phyloP scores from a whole-genome alignment of 768 basidiomycete species.

The Megacollybia marginata region DNA sequence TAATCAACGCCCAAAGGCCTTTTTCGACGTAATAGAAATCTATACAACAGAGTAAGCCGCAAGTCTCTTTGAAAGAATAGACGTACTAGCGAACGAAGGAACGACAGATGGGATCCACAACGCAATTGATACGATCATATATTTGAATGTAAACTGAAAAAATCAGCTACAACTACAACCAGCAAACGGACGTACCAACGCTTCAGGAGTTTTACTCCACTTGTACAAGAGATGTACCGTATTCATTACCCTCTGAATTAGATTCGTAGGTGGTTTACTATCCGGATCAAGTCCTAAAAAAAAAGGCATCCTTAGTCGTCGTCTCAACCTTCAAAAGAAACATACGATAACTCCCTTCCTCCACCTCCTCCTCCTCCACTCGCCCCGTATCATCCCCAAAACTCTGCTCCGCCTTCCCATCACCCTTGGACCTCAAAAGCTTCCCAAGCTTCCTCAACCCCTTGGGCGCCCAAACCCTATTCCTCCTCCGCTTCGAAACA shows the following conservation, averaged over 20 bases:
- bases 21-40: slow-evolving; percentile 37
- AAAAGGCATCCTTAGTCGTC: not conserved
- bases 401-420: slow-evolving; percentile 18
- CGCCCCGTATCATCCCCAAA: slow-evolving; percentile 15
- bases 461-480: slow-evolving; percentile 44
- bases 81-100: slow-evolving; percentile 32
- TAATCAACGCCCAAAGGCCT: slow-evolving; percentile 51
- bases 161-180: not conserved
- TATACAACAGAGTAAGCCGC: slow-evolving; percentile 4
- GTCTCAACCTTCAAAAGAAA: not conserved
- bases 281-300: slow-evolving; percentile 36
- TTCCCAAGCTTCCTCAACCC: slow-evolving; percentile 22
- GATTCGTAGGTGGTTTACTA: slow-evolving; percentile 37
- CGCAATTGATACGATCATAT: slow-evolving; percentile 37
- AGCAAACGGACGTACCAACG: slow-evolving; percentile 19
- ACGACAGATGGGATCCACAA: slow-evolving; percentile 46
- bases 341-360: slow-evolving; percentile 8
- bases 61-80: not conserved
- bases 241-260: slow-evolving; percentile 30
- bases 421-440: slow-evolving; percentile 8
- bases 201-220: slow-evolving; percentile 36
- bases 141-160: slow-evolving; percentile 42
- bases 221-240: slow-evolving; percentile 24
- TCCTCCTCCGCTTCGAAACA: slow-evolving; percentile 26
- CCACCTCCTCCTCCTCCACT: slow-evolving; percentile 10